phyloP scores from a whole-genome alignment of 495 filamentous ascomycete species.

The Hamigera avellanea region DNA sequence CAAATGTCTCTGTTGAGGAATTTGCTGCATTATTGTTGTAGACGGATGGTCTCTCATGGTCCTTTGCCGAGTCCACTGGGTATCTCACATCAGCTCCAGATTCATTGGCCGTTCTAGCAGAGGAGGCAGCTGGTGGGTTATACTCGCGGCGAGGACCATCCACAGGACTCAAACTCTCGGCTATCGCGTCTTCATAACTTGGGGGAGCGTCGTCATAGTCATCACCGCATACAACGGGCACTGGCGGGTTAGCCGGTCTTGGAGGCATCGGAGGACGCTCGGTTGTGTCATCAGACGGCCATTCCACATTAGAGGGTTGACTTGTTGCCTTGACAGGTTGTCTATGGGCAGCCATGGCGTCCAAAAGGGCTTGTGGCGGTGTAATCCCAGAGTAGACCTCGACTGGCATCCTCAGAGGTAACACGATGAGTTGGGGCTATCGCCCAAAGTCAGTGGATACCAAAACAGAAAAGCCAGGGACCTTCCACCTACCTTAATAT shows the following conservation, averaged over 20 bases:
- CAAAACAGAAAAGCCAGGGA: conserved; percentile 1
- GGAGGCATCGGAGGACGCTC: conserved; percentile 26
- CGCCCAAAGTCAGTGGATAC: conserved; percentile 6
- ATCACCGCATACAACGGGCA: conserved; percentile 18
- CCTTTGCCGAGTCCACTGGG: conserved; percentile 19
- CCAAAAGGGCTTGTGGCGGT: conserved; percentile 66
- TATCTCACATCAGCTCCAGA: conserved; percentile 32
- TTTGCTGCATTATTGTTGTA: conserved; percentile 14
- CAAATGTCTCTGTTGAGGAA: conserved; percentile 34
- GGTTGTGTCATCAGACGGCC: conserved; percentile 10
- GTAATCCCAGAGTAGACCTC: conserved; percentile 81
- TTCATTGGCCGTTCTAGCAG: conserved; percentile 19
- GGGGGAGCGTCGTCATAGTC: conserved; percentile 54
- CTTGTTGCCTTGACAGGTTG: conserved; percentile 14
- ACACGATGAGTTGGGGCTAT: conserved; percentile 56
- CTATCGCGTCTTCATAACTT: conserved; percentile 87
- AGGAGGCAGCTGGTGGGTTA: conserved; percentile 40
- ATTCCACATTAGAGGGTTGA: conserved; percentile 12
- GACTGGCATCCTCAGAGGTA: conserved; percentile 68
- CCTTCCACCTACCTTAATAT: conserved; percentile 36
- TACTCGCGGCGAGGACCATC: conserved; percentile 54
- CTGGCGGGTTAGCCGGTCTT: conserved; percentile 13
- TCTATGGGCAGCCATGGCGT: conserved; percentile 43
- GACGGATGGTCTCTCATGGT: conserved; percentile 12
- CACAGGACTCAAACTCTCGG: conserved; percentile 56